Percentiles rank a stretch among this genome's conserved stretches.
Evolutionary conservation across 768 basidiomycete species (phyloP).

Genomic region (Pisolithus albus): DNA sequence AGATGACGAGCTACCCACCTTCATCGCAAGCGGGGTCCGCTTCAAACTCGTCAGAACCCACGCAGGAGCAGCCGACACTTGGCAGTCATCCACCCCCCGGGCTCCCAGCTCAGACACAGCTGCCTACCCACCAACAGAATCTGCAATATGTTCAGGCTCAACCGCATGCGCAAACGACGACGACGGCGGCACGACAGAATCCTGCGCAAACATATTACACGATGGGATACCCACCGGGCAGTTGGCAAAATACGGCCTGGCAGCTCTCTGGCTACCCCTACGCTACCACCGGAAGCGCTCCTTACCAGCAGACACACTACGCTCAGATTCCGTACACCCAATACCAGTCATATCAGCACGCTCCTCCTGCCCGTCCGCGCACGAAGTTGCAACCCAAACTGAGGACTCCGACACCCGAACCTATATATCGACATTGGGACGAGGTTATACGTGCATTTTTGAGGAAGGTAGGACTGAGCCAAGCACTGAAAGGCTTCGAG

Average conservation of each 20-base stretch:
- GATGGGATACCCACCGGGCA: constrained; percentile 26
- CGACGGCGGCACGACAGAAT: constrained; percentile 8
- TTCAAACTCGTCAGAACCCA: constrained; percentile 7
- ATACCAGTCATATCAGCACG: constrained; percentile 27
- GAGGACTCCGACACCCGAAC: constrained; percentile 35
- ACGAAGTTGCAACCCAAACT: constrained; percentile 19
- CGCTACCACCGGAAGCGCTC: constrained; percentile 21
- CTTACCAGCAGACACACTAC: constrained; percentile 30
- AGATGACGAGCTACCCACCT: constrained; percentile 37
- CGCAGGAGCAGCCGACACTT: constrained; percentile 1
- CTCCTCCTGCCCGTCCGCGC: constrained; percentile 19
- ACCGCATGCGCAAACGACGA: constrained; percentile 3
- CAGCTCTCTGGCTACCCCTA: constrained; percentile 29
- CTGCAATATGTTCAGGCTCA: constrained; percentile 12
- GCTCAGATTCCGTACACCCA: constrained; percentile 29
- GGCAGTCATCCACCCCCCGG: constrained; percentile 9
- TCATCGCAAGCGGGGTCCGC: constrained; percentile 36
- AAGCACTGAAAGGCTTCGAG: constrained; percentile 58
- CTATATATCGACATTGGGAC: constrained; percentile 56
- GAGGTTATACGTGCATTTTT: constrained; percentile 49
- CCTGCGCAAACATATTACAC: constrained; percentile 25
- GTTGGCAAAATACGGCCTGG: constrained; percentile 28
- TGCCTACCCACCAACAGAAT: constrained; percentile 11
- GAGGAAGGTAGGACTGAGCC: constrained; percentile 44
- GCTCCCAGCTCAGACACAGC: constrained; percentile 10